phyloP scores from a whole-genome alignment of 1,139 yeast species.

The Suhomyces guaymorum region DNA sequence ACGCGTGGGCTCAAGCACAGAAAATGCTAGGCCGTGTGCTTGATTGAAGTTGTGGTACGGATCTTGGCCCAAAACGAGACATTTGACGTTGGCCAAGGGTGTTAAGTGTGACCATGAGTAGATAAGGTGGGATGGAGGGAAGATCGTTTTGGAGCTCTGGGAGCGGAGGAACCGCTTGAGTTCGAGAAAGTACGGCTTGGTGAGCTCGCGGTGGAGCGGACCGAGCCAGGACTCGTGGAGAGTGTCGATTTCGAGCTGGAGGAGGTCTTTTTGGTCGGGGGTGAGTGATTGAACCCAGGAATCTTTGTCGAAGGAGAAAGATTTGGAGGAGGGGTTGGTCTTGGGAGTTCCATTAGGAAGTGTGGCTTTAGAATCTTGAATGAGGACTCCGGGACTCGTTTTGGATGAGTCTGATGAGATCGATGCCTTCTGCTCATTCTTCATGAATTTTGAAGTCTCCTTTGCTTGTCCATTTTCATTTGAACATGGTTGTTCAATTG shows the following conservation, averaged over 20 bases:
- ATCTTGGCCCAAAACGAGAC: constrained; percentile 90
- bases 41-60: constrained; percentile 92
- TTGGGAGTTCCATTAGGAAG: too few species aligned
- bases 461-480: too few species aligned
- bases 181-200: constrained; percentile 81
- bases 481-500: too few species aligned
- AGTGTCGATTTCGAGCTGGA: constrained; percentile 67
- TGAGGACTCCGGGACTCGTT: too few species aligned
- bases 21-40: constrained; percentile 96
- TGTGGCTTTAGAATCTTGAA: too few species aligned
- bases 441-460: too few species aligned
- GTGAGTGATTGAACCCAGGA: constrained; percentile 58
- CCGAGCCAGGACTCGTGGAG: constrained; percentile 80
- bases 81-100: constrained; percentile 72
- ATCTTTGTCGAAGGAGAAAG: constrained; percentile 46
- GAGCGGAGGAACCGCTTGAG: constrained; percentile 60
- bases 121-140: constrained; percentile 77
- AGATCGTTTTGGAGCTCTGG: constrained; percentile 51
- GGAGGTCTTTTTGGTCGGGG: constrained; percentile 51
- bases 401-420: too few species aligned
- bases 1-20: constrained; percentile 78
- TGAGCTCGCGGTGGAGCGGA: constrained; percentile 66
- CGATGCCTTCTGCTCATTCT: too few species aligned
- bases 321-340: not conserved
- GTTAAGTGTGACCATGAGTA: constrained; percentile 93